A percentile compares a stretch with the other conserved stretches of the same genome.
Conservation (phyloP, 2,329 filamentous ascomycete species). For the Mycosphaerella sp. region DNA sequence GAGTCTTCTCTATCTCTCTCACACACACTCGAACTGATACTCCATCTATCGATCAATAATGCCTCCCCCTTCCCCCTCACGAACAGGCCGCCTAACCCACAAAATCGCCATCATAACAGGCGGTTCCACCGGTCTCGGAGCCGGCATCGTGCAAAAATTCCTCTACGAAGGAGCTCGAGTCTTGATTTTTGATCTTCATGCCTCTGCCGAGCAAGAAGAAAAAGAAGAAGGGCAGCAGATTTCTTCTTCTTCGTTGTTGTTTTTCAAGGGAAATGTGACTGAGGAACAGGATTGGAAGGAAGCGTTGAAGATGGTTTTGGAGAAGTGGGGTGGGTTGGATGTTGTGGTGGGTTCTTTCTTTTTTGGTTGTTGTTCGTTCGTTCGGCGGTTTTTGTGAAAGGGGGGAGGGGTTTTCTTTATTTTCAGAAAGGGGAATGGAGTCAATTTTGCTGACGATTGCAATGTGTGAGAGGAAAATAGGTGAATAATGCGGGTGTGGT, state of each 20-base stretch:
- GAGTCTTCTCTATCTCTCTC: no score
- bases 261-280: constrained; percentile 25
- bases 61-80: no score
- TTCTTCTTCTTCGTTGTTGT: no score
- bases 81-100: constrained; percentile 11
- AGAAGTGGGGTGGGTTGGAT: constrained; percentile 23
- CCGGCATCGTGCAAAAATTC: constrained; percentile 30
- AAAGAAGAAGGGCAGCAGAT: background rate
- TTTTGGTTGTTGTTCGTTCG: background rate
- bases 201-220: background rate
- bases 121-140: constrained; percentile 29
- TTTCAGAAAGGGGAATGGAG: no score
- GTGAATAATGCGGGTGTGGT: constrained; percentile 27
- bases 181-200: constrained; percentile 26
- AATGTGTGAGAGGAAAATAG: background rate
- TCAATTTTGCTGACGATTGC: no score
- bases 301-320: constrained; percentile 21
- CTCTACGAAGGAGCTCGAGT: constrained; percentile 28
- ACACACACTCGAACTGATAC: no score
- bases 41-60: no score
- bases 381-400: background rate
- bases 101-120: constrained; percentile 28
- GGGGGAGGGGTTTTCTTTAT: no score
- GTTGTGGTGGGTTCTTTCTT: constrained; percentile 15
- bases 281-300: constrained; percentile 26